Conservation (phyloP, 2,329 filamentous ascomycete genomes). For the Paecilomyces niveus region DNA sequence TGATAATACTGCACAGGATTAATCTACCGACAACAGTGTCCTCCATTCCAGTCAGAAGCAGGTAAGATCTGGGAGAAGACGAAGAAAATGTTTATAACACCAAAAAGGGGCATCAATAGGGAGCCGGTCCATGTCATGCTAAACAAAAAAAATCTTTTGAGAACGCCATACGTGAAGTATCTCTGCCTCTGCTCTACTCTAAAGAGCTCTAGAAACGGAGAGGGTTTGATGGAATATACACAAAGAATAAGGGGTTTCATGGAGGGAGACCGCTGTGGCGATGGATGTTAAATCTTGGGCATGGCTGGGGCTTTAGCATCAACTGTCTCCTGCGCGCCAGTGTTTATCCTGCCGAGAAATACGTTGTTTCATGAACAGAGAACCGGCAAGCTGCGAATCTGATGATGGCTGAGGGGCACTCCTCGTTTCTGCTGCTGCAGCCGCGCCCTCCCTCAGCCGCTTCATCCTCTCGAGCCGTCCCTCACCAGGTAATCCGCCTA, state of each 20-base stretch:
- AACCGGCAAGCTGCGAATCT: neutral
- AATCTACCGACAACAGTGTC: neutral
- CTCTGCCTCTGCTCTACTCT: neutral
- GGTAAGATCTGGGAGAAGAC: neutral
- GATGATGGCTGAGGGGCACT: neutral
- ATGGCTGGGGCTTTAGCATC: neutral
- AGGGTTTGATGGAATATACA: neutral
- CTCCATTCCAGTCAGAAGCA: neutral
- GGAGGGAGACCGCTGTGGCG: neutral
- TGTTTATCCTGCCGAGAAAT: neutral
- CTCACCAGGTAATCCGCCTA: slow-evolving; percentile 32
- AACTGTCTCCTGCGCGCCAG: neutral
- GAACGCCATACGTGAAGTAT: neutral
- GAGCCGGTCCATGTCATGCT: neutral
- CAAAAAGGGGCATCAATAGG: neutral
- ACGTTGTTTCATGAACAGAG: neutral
- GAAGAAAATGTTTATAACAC: neutral
- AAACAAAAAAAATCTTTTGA: neutral
- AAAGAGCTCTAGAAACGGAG: neutral
- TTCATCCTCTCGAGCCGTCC: slow-evolving; percentile 29
- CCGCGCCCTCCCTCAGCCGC: slow-evolving; percentile 25
- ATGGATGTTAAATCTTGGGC: neutral
- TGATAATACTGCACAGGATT: neutral
- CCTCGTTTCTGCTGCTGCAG: slow-evolving; percentile 11
- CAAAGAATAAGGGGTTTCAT: neutral